phyloP scores from a whole-genome alignment of 306 rosid genomes.

The Citrullus colocynthis region DNA sequence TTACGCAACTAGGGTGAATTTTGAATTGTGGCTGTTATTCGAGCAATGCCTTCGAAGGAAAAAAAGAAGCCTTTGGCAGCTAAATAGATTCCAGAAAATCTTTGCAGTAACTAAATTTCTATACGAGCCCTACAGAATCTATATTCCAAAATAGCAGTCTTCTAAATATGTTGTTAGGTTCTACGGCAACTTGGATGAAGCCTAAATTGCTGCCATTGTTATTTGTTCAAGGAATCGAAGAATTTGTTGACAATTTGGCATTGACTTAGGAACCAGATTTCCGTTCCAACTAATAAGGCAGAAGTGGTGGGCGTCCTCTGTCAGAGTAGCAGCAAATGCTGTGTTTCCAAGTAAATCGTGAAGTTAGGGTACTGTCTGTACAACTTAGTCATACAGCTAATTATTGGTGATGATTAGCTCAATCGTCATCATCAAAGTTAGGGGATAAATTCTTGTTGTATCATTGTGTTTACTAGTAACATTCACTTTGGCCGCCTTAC shows the following conservation, averaged over 20 bases:
- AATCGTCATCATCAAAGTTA: too few species aligned
- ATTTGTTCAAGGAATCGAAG: neutral
- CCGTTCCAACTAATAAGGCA: neutral
- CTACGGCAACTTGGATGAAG: neutral
- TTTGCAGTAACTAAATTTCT: neutral
- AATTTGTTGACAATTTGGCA: neutral
- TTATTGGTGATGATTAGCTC: too few species aligned
- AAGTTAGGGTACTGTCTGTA: too few species aligned
- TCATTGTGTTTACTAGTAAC: too few species aligned
- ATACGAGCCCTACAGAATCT: neutral
- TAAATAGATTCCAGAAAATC: neutral
- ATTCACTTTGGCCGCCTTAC: too few species aligned
- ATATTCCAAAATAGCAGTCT: neutral
- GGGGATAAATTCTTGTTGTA: too few species aligned
- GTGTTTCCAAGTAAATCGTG: too few species aligned
- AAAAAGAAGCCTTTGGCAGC: neutral
- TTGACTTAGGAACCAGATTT: neutral
- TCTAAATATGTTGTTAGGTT: neutral
- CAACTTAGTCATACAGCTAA: too few species aligned
- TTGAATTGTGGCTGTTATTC: neutral
- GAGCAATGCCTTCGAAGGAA: neutral
- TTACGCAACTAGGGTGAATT: neutral
- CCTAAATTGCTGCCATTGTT: neutral
- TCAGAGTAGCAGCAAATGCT: too few species aligned
- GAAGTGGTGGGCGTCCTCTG: too few species aligned